Conservation (phyloP, 805 yeast species). For the Cyberlindnera nakhonratchasimensis region DNA sequence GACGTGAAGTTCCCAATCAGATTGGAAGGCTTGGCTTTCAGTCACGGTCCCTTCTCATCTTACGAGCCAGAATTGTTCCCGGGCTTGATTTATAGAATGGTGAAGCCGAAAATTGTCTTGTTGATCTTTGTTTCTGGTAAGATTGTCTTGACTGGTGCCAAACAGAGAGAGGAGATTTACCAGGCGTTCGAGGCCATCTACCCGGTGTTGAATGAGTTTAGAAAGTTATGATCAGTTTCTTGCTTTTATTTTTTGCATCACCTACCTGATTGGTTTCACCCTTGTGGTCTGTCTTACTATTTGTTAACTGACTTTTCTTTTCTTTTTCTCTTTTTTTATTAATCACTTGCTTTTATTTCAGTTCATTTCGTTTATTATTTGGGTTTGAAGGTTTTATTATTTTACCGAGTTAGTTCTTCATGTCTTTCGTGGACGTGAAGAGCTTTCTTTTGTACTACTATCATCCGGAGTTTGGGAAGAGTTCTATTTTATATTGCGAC, state of each 20-base stretch:
- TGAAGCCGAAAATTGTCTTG: constrained; percentile 94
- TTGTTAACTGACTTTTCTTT: not conserved
- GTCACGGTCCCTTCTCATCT: constrained; percentile 98
- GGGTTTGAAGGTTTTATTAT: constrained; percentile 1
- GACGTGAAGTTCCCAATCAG: constrained; percentile 98
- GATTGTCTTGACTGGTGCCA: constrained; percentile 97
- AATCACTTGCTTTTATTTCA: not conserved
- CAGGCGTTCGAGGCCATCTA: constrained; percentile 98
- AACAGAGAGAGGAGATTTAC: constrained; percentile 96
- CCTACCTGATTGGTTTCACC: not conserved
- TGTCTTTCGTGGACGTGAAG: not conserved
- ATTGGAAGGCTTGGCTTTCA: constrained; percentile 93
- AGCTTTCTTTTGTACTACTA: not conserved
- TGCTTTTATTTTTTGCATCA: not conserved
- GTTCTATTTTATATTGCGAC: not conserved
- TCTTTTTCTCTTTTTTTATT: not conserved
- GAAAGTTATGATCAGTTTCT: constrained; percentile 49
- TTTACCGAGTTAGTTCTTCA: not conserved
- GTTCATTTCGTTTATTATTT: not conserved
- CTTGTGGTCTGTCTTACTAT: not conserved
- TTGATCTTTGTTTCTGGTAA: constrained; percentile 96
- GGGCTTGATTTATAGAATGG: constrained; percentile 98
- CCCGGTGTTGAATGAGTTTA: constrained; percentile 96
- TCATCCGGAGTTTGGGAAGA: not conserved
- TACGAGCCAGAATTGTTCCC: constrained; percentile 98